Evolutionary conservation across 768 basidiomycete species (phyloP).

Genomic region (Leucocoprinus birnbaumii): DNA sequence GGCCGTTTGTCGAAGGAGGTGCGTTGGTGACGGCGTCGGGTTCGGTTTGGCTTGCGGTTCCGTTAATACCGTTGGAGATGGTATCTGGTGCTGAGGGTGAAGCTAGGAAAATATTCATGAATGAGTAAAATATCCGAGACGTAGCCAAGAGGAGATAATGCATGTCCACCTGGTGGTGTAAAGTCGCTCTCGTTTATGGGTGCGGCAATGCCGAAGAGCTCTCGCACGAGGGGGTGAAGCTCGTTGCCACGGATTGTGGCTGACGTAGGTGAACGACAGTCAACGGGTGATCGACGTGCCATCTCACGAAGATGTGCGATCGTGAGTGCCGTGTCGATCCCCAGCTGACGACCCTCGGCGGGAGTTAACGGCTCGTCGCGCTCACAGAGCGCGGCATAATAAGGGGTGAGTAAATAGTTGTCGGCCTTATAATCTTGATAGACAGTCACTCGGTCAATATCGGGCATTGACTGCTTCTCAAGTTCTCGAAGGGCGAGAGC

Average conservation of each 20-base stretch:
- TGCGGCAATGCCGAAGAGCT: constrained; percentile 26
- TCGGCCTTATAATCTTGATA: constrained; percentile 56
- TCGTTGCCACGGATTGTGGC: constrained; percentile 27
- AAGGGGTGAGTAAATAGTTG: constrained; percentile 41
- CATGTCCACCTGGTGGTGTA: constrained; percentile 33
- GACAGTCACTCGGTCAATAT: constrained; percentile 51
- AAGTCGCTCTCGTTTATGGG: constrained; percentile 13
- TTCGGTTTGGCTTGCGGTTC: constrained; percentile 12
- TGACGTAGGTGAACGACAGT: constrained; percentile 32
- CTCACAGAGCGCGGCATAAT: constrained; percentile 50
- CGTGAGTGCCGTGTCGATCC: constrained; percentile 49
- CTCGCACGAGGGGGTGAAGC: constrained; percentile 31
- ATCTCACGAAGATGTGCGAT: constrained; percentile 55
- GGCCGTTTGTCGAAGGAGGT: constrained; percentile 1
- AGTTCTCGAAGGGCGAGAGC: constrained; percentile 54
- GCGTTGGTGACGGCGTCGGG: background rate
- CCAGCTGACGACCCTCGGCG: constrained; percentile 54
- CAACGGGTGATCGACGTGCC: constrained; percentile 32
- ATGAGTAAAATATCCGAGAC: constrained; percentile 14
- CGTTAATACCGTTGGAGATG: constrained; percentile 6
- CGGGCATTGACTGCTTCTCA: constrained; percentile 36
- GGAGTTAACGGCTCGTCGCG: constrained; percentile 48
- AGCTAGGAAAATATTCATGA: constrained; percentile 14
- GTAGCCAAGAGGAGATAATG: constrained; percentile 17
- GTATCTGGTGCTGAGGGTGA: background rate